These are phyloP conservation scores for Peronospora destructor DNA, from an alignment of 352 stramenopile genomes.

Conservation along the genomic window DNA sequence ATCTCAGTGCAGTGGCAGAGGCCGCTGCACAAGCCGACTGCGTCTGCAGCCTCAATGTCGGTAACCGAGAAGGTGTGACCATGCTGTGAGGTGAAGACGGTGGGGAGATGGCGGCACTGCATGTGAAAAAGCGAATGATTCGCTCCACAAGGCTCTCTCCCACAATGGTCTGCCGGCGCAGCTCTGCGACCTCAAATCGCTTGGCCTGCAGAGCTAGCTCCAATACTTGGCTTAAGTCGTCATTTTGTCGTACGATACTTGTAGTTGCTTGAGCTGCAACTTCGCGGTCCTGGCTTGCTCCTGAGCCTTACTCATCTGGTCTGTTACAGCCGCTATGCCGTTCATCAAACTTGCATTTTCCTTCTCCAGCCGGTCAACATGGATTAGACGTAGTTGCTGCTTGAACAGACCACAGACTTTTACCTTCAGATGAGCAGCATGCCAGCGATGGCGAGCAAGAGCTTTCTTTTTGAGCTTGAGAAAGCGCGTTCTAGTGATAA, in stretches of 20 bases:
- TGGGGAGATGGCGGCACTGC: constrained; percentile 47
- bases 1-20: too few relatives aligned
- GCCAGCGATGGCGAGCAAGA: constrained; percentile 63
- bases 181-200: constrained; percentile 43
- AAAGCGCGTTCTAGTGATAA: constrained; percentile 64
- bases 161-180: constrained; percentile 32
- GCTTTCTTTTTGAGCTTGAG: constrained; percentile 55
- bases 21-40: constrained; percentile 24
- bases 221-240: constrained; percentile 46
- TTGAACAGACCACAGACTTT: constrained; percentile 46
- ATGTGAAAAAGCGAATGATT: constrained; percentile 83
- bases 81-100: constrained; percentile 38
- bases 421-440: constrained; percentile 56
- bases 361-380: constrained; percentile 64
- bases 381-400: constrained; percentile 54
- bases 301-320: constrained; percentile 34
- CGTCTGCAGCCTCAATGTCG: constrained; percentile 25
- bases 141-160: constrained; percentile 46
- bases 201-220: constrained; percentile 48
- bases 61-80: constrained; percentile 23
- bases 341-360: constrained; percentile 47
- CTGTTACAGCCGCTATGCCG: constrained; percentile 33
- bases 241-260: constrained; percentile 48
- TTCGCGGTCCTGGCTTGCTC: constrained; percentile 41
- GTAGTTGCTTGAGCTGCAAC: constrained; percentile 47